Percentiles rank a stretch among this genome's conserved stretches.
phyloP scores from a whole-genome alignment of 1,284 basidiomycete species.

The Leccinum solheimii region DNA sequence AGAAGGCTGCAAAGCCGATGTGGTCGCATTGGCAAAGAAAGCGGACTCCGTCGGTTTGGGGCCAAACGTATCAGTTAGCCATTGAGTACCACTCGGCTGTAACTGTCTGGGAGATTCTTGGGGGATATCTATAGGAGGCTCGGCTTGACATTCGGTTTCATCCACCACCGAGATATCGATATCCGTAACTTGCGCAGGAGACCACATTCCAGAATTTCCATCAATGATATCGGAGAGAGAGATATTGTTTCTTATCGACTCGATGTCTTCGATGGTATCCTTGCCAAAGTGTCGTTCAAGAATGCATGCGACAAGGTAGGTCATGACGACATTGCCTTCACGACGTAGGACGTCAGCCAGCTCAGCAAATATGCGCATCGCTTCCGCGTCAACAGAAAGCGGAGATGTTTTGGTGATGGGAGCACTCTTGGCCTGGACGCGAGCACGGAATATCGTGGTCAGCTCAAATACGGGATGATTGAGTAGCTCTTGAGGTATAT shows the following conservation, averaged over 20 bases:
- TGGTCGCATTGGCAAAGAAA: conserved; percentile 7
- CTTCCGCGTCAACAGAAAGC: conserved; percentile 60
- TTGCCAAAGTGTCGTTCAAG: conserved; percentile 70
- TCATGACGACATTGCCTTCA: conserved; percentile 64
- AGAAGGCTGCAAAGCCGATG: conserved; percentile 15
- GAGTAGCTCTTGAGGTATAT: conserved; percentile 74
- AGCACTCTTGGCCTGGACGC: conserved; percentile 79
- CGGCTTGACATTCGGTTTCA: conserved; percentile 29
- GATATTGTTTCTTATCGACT: conserved; percentile 64
- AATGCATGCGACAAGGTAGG: conserved; percentile 75
- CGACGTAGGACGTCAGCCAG: conserved; percentile 55
- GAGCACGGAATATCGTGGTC: conserved; percentile 77
- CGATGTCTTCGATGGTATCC: conserved; percentile 74
- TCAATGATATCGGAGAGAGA: conserved; percentile 78
- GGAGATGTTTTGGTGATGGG: conserved; percentile 69
- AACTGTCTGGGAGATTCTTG: conserved; percentile 15
- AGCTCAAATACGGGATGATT: conserved; percentile 77
- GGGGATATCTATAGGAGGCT: not conserved
- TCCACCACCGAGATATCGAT: conserved; percentile 28
- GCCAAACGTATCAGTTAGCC: conserved; percentile 41
- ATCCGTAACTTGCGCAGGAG: conserved; percentile 29
- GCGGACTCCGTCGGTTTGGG: conserved; percentile 30
- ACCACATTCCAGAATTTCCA: conserved; percentile 48
- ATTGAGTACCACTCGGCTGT: conserved; percentile 40
- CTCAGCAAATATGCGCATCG: conserved; percentile 67